Evolutionary conservation across 352 stramenopile species (phyloP).

Genomic region (Pseudoperonospora humuli): DNA sequence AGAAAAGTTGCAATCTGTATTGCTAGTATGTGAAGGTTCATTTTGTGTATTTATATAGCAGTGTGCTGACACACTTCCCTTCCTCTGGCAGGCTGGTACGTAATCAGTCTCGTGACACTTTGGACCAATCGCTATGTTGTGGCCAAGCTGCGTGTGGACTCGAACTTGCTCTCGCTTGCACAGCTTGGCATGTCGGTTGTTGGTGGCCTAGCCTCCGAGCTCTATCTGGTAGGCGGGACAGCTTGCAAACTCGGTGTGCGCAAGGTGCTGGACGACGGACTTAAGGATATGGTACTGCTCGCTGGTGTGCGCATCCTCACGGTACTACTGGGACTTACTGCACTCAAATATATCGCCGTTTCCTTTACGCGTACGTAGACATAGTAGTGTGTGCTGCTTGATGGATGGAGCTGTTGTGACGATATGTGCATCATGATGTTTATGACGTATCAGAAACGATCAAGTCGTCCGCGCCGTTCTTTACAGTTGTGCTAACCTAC

Average conservation of each 20-base stretch:
- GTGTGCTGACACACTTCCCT: slow-evolving; percentile 3
- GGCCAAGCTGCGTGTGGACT: slow-evolving; percentile 63
- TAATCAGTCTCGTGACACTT: slow-evolving; percentile 70
- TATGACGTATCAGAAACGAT: slow-evolving; percentile 69
- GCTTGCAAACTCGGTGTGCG: slow-evolving; percentile 39
- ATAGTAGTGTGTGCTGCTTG: not conserved
- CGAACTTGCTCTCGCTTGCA: slow-evolving; percentile 65
- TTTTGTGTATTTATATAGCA: not conserved
- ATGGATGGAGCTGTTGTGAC: slow-evolving; percentile 3
- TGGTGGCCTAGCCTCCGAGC: slow-evolving; percentile 55
- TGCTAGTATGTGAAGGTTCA: slow-evolving; percentile 25
- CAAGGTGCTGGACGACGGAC: slow-evolving; percentile 46
- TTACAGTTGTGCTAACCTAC: slow-evolving; percentile 85
- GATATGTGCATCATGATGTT: slow-evolving; percentile 11
- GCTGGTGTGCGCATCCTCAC: slow-evolving; percentile 78
- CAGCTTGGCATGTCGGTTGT: slow-evolving; percentile 77
- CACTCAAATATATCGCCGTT: slow-evolving; percentile 88
- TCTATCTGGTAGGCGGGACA: slow-evolving; percentile 64
- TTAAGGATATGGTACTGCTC: slow-evolving; percentile 83
- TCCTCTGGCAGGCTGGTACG: slow-evolving; percentile 50
- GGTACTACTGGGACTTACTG: slow-evolving; percentile 83
- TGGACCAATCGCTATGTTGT: slow-evolving; percentile 84
- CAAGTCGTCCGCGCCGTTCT: slow-evolving; percentile 88
- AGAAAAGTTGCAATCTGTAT: slow-evolving; percentile 61
- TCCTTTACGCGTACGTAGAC: slow-evolving; percentile 75